Evolutionary conservation across 1,284 basidiomycete species (phyloP), one percentile per base, ranked within the genome.

Genomic region (Fomitiporia mediterranea): DNA sequence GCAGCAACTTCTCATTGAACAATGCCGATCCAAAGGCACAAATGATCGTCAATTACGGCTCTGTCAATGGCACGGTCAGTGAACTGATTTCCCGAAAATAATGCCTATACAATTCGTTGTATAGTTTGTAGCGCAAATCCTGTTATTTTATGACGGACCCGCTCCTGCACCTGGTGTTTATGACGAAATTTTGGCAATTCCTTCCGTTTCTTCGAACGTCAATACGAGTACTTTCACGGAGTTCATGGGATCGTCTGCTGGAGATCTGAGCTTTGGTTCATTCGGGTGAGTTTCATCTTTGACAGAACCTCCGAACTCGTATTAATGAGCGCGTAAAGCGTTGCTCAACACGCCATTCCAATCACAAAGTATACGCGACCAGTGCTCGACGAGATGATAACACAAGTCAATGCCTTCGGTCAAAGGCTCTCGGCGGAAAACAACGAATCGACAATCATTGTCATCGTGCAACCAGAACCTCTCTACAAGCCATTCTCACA

Each of bases 11-110:
- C 34, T 49, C 43, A 17, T 17, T 32, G 1, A 47, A 38, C 3
- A 56, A 56, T 38, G 48, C 54, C 11, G 58, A 60, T 42, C 43
- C 54, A 19, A 60, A 60, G 35, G 54, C 58, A 19, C 58, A 59
- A 34, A 39, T 59, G 13, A n/a, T 49, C 23, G 40, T 25, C 5
- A 32, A 35, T n/a, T 56, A 59, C 21, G 30, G 35, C 27, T 55
- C 43, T 8, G 37, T 37, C 28, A 44, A 15, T n/a, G 38, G 32
- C n/a, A 34, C 48, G 50, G 58, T 56, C 25, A 54, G 44, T n/a
- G n/a, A n/a, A 35, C 9, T 23, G n/a, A 11, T 4, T 8, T 46
- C 25, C 23, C 6, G 13, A 17, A 42, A 42, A 11, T 50, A 21
- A 34, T 34, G 28, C 7, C 19, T n/a, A 34, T 43, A 25, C 23